phyloP scores from a whole-genome alignment of 768 basidiomycete genomes.

The Russula earlei region DNA sequence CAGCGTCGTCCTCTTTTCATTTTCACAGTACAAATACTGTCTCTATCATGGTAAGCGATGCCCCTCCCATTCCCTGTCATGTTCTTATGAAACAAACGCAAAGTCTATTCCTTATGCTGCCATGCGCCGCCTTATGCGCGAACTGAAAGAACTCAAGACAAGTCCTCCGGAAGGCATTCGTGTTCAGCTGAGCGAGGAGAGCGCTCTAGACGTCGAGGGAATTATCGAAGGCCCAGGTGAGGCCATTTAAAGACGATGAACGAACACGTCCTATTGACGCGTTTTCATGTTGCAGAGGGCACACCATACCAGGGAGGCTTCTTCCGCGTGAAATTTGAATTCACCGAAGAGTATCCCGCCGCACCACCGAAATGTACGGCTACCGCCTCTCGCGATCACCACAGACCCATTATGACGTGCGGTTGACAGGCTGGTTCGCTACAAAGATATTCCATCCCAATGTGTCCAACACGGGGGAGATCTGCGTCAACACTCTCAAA shows the following conservation, averaged over 20 bases:
- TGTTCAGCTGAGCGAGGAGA: constrained; percentile 75
- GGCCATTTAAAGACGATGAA: constrained; percentile 23
- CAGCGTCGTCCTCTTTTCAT: neutral
- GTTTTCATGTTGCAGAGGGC: constrained; percentile 36
- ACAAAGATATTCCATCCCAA: constrained; percentile 99
- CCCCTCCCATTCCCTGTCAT: neutral
- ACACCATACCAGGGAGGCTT: constrained; percentile 69
- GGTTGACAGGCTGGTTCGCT: constrained; percentile 61
- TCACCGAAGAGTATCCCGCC: constrained; percentile 90
- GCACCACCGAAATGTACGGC: constrained; percentile 85
- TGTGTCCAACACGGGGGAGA: constrained; percentile 81
- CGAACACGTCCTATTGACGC: constrained; percentile 1
- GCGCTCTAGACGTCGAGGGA: constrained; percentile 79
- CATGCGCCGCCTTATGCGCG: constrained; percentile 81
- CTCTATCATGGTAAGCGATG: constrained; percentile 2
- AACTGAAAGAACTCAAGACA: constrained; percentile 70
- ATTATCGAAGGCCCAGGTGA: constrained; percentile 86
- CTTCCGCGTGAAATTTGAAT: constrained; percentile 71
- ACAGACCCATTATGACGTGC: neutral
- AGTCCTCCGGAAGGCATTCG: constrained; percentile 91
- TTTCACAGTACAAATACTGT: neutral
- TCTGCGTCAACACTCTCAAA: constrained; percentile 95
- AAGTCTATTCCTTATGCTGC: constrained; percentile 43
- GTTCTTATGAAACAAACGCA: neutral
- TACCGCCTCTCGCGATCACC: neutral